Base-by-base conservation (phyloP, 441 rosid genomes). In the Bocquillonia castaneifolia region DNA sequence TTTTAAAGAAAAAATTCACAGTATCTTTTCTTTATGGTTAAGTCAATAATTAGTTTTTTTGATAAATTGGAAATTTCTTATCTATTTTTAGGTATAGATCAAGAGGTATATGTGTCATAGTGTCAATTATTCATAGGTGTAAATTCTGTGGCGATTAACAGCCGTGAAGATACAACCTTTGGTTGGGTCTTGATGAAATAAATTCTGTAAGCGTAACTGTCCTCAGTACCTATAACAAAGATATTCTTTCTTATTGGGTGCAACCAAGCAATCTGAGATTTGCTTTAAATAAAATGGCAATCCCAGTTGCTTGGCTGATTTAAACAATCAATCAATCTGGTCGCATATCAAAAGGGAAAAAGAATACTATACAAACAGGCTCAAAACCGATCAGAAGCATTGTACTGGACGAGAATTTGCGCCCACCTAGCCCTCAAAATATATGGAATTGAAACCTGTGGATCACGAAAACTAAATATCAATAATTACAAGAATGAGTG, bases 251-350 rank as follows among this genome's bases (percentile, higher is more conserved):
- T 80, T 78, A 74, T 72, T 78, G 74, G 69, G 66, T 44, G 45
- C 78, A 73, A 71, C 86, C 92, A 76, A 78, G 87, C 87, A 81
- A 69, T 72, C 83, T 80, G 96, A 68, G 88, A 82, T 73, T 78
- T 73, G 22, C n/a, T n/a, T 65, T 59, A 7, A 69, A 76, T 75
- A 85, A 85, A 85, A 75, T 55, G 72, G 58, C 23, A 77, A 80
- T 79, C 89, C 57, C 87, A 80, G 74, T 76, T 50, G 82, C 82
- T 72, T 73, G 84, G 79, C 80, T 81, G 74, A 70, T 72, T 74
- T 71, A 76, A 81, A 80, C 75, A 74, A 83, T 80, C 70, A 79
- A 82, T 77, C 80, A 74, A 81, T 69, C 72, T 70, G 67, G 67
- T 70, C 61, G 61, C 59, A 22, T 68, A 74, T 50, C 0, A 15